Evolutionary conservation across 345 rosid species (phyloP).

Genomic region (Hibiscus syriacus): DNA sequence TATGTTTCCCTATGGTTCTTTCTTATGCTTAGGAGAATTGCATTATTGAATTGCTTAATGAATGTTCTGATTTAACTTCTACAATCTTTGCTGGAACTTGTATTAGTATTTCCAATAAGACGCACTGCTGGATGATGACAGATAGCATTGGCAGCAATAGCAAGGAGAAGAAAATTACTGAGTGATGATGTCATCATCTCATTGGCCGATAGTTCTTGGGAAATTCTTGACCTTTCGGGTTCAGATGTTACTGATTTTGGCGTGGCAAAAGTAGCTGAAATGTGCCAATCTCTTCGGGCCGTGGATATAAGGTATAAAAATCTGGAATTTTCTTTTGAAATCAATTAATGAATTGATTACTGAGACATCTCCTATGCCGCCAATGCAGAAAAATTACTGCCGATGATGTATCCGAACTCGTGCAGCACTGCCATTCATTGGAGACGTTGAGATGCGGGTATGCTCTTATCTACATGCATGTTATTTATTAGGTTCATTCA

Average conservation of each 20-base stretch:
- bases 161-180: constrained; percentile 68
- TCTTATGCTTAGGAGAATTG: not conserved
- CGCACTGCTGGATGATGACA: constrained; percentile 9
- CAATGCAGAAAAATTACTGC: constrained; percentile 52
- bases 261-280: constrained; percentile 43
- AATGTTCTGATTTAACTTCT: not conserved
- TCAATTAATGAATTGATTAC: not conserved
- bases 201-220: constrained; percentile 81
- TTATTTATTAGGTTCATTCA: not conserved
- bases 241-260: constrained; percentile 67
- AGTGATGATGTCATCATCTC: constrained; percentile 47
- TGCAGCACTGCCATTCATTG: constrained; percentile 56
- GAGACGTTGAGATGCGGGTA: constrained; percentile 89
- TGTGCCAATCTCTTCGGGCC: constrained; percentile 61
- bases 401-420: constrained; percentile 54
- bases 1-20: not conserved
- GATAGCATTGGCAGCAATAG: constrained; percentile 64
- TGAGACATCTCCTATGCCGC: constrained; percentile 34
- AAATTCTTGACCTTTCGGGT: constrained; percentile 67
- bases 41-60: not conserved
- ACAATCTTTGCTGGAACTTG: not conserved
- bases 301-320: constrained; percentile 67
- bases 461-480: not conserved
- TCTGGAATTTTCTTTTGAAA: not conserved
- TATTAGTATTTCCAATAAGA: not conserved